phyloP scores from a whole-genome alignment of 2,329 filamentous ascomycete species.

The Xylaria sp. region DNA sequence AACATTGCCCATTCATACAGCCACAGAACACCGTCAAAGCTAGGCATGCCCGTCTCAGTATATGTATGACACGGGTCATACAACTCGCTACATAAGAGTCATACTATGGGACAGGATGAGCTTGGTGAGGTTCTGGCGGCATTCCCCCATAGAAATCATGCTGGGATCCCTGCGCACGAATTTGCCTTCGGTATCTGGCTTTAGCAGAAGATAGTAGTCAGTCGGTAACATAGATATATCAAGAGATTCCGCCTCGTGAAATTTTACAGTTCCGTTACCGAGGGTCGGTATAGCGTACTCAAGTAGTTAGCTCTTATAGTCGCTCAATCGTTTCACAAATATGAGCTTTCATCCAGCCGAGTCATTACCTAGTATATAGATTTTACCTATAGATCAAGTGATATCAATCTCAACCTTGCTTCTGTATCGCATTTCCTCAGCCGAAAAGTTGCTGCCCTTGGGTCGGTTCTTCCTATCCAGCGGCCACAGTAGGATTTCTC shows the following conservation, averaged over 20 bases:
- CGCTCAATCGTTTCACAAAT: background rate
- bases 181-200: too few relatives aligned
- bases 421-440: background rate
- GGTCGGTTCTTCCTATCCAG: background rate
- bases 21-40: too few relatives aligned
- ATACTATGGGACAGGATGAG: too few relatives aligned
- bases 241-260: background rate
- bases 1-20: too few relatives aligned
- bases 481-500: background rate
- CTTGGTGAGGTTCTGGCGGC: too few relatives aligned
- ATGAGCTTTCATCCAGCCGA: background rate
- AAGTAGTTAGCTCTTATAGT: background rate
- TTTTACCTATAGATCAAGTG: background rate
- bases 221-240: background rate
- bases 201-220: background rate
- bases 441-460: too few relatives aligned
- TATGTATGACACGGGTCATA: too few relatives aligned
- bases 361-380: background rate
- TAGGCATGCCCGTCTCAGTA: too few relatives aligned
- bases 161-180: too few relatives aligned
- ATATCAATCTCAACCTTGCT: background rate
- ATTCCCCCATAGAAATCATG: too few relatives aligned
- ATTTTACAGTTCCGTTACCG: background rate
- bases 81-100: too few relatives aligned
- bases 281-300: background rate